phyloP scores from a whole-genome alignment of 768 basidiomycete genomes.

The Lactarius sp. region DNA sequence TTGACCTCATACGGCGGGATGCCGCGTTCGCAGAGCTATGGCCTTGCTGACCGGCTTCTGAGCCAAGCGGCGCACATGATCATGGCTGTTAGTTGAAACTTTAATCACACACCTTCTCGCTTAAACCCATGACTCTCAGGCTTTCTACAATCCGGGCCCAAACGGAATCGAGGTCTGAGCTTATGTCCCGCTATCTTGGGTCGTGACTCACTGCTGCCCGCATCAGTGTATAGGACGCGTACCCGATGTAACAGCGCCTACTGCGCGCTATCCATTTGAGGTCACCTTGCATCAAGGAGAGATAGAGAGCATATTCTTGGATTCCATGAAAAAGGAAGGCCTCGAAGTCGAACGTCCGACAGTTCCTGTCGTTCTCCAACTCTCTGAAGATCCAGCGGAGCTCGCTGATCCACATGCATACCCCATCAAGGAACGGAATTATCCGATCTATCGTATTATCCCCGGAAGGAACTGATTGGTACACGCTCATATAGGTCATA shows the following conservation, averaged over 20 bases:
- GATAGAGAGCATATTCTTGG: slow-evolving; percentile 46
- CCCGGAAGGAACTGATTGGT: background rate
- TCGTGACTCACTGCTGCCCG: background rate
- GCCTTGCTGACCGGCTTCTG: slow-evolving; percentile 60
- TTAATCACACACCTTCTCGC: background rate
- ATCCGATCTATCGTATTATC: background rate
- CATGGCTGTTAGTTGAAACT: slow-evolving; percentile 46
- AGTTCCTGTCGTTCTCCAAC: slow-evolving; percentile 44
- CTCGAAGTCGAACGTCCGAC: slow-evolving; percentile 49
- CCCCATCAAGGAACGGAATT: slow-evolving; percentile 32
- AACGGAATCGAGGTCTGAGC: slow-evolving; percentile 53
- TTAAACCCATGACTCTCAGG: slow-evolving; percentile 36
- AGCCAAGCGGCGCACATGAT: slow-evolving; percentile 66
- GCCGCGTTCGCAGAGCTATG: slow-evolving; percentile 59
- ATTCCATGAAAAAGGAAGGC: slow-evolving; percentile 46
- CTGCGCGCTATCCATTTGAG: slow-evolving; percentile 69
- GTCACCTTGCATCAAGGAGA: slow-evolving; percentile 63
- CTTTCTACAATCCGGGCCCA: slow-evolving; percentile 66
- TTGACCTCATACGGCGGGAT: background rate
- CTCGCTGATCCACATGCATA: slow-evolving; percentile 27
- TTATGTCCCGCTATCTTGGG: no score
- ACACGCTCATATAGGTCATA: slow-evolving; percentile 39
- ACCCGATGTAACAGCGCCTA: slow-evolving; percentile 55
- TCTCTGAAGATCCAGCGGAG: slow-evolving; percentile 40
- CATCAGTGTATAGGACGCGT: slow-evolving; percentile 56